Percentiles rank a stretch among this genome's conserved stretches.
Conservation (phyloP, 2,329 filamentous ascomycete genomes). For the Cytospora paraplurivora region DNA sequence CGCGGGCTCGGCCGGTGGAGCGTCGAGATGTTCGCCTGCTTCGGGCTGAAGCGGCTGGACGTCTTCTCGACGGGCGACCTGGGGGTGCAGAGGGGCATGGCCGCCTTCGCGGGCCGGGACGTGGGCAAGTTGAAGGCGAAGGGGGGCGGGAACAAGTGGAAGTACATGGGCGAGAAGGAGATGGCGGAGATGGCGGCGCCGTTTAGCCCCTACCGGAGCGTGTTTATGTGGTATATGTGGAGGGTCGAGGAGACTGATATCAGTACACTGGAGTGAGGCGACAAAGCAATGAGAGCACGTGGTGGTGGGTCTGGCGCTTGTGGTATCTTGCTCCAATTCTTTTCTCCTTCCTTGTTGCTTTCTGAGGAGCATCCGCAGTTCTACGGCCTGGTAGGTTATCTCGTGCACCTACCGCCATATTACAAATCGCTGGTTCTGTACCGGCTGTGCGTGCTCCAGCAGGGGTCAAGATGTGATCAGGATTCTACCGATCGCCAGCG, state of each 20-base stretch:
- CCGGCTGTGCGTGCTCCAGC: neutral
- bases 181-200: conserved; percentile 81
- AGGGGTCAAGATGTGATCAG: neutral
- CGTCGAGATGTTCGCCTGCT: conserved; percentile 97
- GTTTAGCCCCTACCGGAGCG: conserved; percentile 83
- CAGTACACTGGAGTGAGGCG: conserved; percentile 53
- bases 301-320: neutral
- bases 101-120: conserved; percentile 79
- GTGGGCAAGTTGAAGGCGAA: conserved; percentile 82
- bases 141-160: conserved; percentile 77
- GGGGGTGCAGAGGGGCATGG: conserved; percentile 93
- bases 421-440: neutral
- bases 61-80: conserved; percentile 91
- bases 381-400: no score
- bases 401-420: no score
- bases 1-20: conserved; percentile 87
- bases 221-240: conserved; percentile 99
- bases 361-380: no score
- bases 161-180: conserved; percentile 94
- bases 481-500: neutral
- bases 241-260: conserved; percentile 78
- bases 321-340: no score
- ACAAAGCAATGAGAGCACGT: neutral
- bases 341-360: no score
- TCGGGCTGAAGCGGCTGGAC: conserved; percentile 91